A percentile compares a stretch with the other conserved stretches of the same genome.
These are phyloP conservation scores for Melastoma candidum DNA, from an alignment of 441 rosid species.

Conservation along the genomic window DNA sequence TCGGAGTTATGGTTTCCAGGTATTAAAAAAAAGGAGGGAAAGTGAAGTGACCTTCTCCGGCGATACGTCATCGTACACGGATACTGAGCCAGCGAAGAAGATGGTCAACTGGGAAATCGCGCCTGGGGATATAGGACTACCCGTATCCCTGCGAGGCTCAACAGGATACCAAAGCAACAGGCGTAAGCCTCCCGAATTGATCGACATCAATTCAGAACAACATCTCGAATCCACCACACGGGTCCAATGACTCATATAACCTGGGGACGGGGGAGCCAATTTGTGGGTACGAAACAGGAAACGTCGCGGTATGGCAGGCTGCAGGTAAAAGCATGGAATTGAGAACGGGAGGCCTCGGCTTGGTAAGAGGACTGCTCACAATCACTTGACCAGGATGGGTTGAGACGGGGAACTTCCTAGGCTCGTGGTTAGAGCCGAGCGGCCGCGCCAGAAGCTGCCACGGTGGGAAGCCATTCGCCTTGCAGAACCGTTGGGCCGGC, in stretches of 20 bases:
- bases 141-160: slow-evolving; percentile 21
- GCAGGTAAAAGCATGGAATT: slow-evolving; percentile 2
- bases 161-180: no score
- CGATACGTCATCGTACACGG: slow-evolving; percentile 48
- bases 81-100: slow-evolving; percentile 53
- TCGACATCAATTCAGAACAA: slow-evolving; percentile 35
- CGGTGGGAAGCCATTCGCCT: slow-evolving; percentile 22
- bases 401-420: slow-evolving; percentile 35
- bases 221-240: slow-evolving; percentile 48
- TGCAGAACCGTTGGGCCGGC: slow-evolving; percentile 25
- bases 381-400: slow-evolving; percentile 42
- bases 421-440: slow-evolving; percentile 26
- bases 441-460: slow-evolving; percentile 27
- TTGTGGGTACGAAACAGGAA: slow-evolving; percentile 23
- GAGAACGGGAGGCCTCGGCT: slow-evolving; percentile 26
- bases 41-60: slow-evolving; percentile 39
- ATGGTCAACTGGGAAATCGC: slow-evolving; percentile 48
- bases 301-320: slow-evolving; percentile 19
- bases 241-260: slow-evolving; percentile 41
- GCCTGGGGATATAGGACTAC: slow-evolving; percentile 25
- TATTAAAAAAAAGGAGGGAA: neutral
- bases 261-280: slow-evolving; percentile 22
- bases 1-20: neutral
- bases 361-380: slow-evolving; percentile 32
- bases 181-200: no score